A percentile compares a stretch with the other conserved stretches of the same genome.
These are phyloP conservation scores for Backusella mclennaniae DNA, from an alignment of 192 early-diverging fungal genomes.

Conservation along the genomic window DNA sequence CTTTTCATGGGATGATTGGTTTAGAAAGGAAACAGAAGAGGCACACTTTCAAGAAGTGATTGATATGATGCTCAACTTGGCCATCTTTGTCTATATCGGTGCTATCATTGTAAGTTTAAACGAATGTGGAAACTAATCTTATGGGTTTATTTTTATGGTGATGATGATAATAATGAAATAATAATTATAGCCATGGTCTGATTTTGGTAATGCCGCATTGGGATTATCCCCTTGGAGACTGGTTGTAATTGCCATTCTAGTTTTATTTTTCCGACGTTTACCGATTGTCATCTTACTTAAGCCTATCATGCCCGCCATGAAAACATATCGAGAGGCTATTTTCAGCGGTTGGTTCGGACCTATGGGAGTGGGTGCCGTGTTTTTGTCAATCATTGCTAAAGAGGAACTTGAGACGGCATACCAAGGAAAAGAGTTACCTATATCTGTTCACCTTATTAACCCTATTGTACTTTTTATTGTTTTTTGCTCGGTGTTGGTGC, in stretches of 20 bases:
- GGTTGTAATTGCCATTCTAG: slow-evolving; percentile 52
- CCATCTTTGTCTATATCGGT: slow-evolving; percentile 90
- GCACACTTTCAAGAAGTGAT: slow-evolving; percentile 89
- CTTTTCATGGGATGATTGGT: slow-evolving; percentile 93
- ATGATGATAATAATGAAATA: neutral
- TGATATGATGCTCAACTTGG: slow-evolving; percentile 82
- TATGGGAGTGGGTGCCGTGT: slow-evolving; percentile 61
- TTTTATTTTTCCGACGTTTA: slow-evolving; percentile 73
- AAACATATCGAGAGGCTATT: slow-evolving; percentile 69
- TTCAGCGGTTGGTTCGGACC: slow-evolving; percentile 94
- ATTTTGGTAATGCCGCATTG: slow-evolving; percentile 54
- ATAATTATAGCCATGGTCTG: slow-evolving; percentile 53
- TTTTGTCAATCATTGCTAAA: slow-evolving; percentile 46
- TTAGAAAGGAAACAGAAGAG: slow-evolving; percentile 75
- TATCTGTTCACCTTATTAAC: slow-evolving; percentile 34
- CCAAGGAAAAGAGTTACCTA: slow-evolving; percentile 12
- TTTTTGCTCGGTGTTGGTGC: slow-evolving; percentile 77
- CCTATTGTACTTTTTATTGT: slow-evolving; percentile 75
- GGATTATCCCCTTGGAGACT: slow-evolving; percentile 69
- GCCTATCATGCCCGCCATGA: slow-evolving; percentile 65
- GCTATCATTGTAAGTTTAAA: slow-evolving; percentile 52
- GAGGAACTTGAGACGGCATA: slow-evolving; percentile 32
- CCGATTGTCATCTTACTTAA: slow-evolving; percentile 67
- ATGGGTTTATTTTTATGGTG: neutral
- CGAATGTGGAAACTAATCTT: neutral